These are phyloP conservation scores for Gossypium herbaceum DNA, from an alignment of 345 rosid species.

Conservation along the genomic window DNA sequence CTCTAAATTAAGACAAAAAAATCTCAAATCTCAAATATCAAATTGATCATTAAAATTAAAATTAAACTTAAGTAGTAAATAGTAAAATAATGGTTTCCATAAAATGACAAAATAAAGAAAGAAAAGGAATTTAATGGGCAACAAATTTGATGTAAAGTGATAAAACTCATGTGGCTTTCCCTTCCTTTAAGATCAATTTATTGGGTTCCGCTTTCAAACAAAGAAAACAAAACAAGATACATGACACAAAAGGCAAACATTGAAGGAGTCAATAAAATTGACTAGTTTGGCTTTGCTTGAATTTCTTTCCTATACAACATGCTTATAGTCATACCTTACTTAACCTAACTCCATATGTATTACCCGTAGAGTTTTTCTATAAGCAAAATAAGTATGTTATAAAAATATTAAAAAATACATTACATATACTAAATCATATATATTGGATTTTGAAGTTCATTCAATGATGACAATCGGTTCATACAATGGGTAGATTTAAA, in stretches of 20 bases:
- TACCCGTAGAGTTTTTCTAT: no score
- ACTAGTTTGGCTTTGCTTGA: background rate
- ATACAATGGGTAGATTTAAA: no score
- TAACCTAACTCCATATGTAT: no score
- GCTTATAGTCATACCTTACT: background rate
- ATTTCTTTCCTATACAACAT: background rate
- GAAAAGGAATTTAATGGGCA: background rate
- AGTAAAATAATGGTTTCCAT: background rate
- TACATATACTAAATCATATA: no score
- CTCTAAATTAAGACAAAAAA: no score
- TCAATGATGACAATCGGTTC: no score
- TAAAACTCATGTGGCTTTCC: background rate
- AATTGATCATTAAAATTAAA: no score
- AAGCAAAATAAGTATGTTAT: no score
- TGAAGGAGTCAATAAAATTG: background rate
- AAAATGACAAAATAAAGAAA: background rate
- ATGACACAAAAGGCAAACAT: background rate
- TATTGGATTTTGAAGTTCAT: no score
- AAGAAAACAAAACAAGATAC: background rate
- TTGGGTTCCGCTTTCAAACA: background rate
- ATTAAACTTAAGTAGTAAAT: no score
- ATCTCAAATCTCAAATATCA: no score
- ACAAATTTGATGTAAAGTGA: background rate
- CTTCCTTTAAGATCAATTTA: background rate
- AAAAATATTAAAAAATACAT: no score